Percentiles rank a stretch among this genome's conserved stretches.
Evolutionary conservation across 129 eudicot species (phyloP).

Genomic region (Centrapalus pauciflorus): DNA sequence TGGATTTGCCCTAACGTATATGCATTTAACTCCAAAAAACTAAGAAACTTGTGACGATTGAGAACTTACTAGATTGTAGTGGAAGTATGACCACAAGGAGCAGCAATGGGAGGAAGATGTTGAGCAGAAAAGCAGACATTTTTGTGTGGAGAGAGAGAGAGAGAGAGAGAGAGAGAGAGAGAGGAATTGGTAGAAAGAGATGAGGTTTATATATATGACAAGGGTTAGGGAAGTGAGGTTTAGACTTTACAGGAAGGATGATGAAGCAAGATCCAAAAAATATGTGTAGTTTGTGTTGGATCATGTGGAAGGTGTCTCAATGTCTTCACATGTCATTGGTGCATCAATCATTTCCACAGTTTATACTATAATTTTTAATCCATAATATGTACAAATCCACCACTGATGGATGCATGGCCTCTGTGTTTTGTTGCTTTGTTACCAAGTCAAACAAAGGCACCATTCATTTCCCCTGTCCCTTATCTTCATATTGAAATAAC

Average conservation of each 20-base stretch:
- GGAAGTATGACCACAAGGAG: slow-evolving; percentile 24
- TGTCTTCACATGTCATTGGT: slow-evolving; percentile 35
- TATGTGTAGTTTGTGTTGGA: slow-evolving; percentile 30
- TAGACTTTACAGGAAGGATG: slow-evolving; percentile 16
- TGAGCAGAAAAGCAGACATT: slow-evolving; percentile 27
- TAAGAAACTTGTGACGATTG: slow-evolving; percentile 7
- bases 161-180: slow-evolving; percentile 20
- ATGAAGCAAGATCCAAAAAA: slow-evolving; percentile 31
- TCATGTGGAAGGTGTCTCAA: slow-evolving; percentile 16
- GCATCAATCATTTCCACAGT: slow-evolving; percentile 20
- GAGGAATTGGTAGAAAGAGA: slow-evolving; percentile 19
- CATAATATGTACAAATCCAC: neutral
- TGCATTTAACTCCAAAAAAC: slow-evolving; percentile 1
- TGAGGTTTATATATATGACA: slow-evolving; percentile 32
- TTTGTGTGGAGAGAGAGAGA: slow-evolving; percentile 20
- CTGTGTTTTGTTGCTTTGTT: neutral
- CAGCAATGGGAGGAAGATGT: slow-evolving; percentile 26
- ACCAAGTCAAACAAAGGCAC: neutral
- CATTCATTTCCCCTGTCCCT: too few species aligned
- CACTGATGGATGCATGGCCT: neutral
- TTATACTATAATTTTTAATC: neutral
- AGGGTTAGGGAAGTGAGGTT: slow-evolving; percentile 11
- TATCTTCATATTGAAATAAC: too few species aligned
- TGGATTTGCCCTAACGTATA: too few species aligned
- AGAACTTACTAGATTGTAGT: slow-evolving; percentile 37